A percentile compares a stretch with the other conserved stretches of the same genome.
These are phyloP conservation scores for Sugiyamaella xylanicola DNA, from an alignment of 1,139 yeast genomes.

Conservation along the genomic window DNA sequence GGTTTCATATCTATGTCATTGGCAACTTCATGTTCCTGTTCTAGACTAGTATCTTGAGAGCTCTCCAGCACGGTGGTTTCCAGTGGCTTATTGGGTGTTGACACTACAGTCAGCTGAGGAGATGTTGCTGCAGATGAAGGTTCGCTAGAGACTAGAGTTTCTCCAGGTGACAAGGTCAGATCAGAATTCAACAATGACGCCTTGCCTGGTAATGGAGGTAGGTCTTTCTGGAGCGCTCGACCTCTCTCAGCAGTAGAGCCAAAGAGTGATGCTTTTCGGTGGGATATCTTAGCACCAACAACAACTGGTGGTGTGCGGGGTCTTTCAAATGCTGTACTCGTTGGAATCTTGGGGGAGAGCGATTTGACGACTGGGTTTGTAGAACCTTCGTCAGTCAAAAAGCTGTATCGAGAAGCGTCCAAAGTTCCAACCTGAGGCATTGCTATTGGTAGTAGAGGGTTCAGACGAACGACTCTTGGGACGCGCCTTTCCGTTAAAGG, in stretches of 20 bases:
- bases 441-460: constrained; percentile 6
- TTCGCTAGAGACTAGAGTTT: not conserved
- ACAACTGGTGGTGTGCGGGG: not conserved
- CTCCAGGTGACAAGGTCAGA: not conserved
- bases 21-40: too few relatives aligned
- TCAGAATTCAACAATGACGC: not conserved
- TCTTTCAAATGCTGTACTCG: not conserved
- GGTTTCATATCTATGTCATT: too few relatives aligned
- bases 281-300: constrained; percentile 8
- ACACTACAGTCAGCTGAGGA: not conserved
- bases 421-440: constrained; percentile 20
- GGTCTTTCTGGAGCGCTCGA: constrained; percentile 9
- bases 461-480: constrained; percentile 9
- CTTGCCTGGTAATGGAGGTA: constrained; percentile 14
- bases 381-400: constrained; percentile 10
- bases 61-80: not conserved
- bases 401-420: constrained; percentile 17
- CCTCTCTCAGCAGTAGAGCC: not conserved
- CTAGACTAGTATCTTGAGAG: not conserved
- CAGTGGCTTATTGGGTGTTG: not conserved
- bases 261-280: constrained; percentile 12
- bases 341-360: not conserved
- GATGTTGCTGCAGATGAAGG: not conserved
- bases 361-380: not conserved
- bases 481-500: constrained; percentile 13